Evolutionary conservation across 2,329 filamentous ascomycete genomes (phyloP).

Genomic region (Dothidotthia symphoricarpi): DNA sequence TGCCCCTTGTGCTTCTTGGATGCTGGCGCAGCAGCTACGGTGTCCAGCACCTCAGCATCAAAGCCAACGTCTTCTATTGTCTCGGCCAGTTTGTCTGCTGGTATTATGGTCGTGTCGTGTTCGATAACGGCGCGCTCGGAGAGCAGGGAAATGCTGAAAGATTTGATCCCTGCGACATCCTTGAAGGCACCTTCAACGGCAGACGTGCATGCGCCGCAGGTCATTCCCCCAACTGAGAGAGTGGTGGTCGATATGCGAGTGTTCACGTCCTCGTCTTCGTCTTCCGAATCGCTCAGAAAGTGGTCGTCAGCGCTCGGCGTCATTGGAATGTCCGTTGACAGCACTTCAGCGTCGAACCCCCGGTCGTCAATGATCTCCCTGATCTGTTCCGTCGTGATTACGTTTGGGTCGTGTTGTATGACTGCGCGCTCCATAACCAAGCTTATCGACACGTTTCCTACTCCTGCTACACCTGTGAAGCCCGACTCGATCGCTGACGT

Average conservation of each 20-base stretch:
- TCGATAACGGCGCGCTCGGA: slow-evolving; percentile 84
- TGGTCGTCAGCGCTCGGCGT: slow-evolving; percentile 41
- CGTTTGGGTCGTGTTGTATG: slow-evolving; percentile 77
- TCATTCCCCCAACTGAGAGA: slow-evolving; percentile 82
- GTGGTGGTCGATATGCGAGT: slow-evolving; percentile 59
- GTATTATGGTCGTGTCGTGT: slow-evolving; percentile 63
- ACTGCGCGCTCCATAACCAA: slow-evolving; percentile 96
- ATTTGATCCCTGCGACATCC: slow-evolving; percentile 68
- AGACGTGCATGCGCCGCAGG: slow-evolving; percentile 84
- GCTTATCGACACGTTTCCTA: slow-evolving; percentile 85
- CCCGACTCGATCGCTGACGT: slow-evolving; percentile 93
- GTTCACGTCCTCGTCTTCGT: slow-evolving; percentile 42
- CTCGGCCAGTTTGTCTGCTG: slow-evolving; percentile 55
- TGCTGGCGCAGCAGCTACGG: slow-evolving; percentile 49
- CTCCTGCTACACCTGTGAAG: slow-evolving; percentile 77
- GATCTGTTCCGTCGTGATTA: slow-evolving; percentile 71
- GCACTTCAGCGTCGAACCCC: slow-evolving; percentile 85
- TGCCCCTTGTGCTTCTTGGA: slow-evolving; percentile 37
- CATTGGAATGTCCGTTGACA: slow-evolving; percentile 73
- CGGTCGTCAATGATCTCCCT: slow-evolving; percentile 86
- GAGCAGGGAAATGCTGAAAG: slow-evolving; percentile 78
- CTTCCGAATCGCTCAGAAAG: slow-evolving; percentile 39
- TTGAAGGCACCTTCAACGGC: slow-evolving; percentile 80
- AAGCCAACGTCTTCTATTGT: slow-evolving; percentile 71
- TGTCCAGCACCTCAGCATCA: slow-evolving; percentile 74